Evolutionary conservation across 768 basidiomycete genomes (phyloP).

Genomic region (Auriculariales sp.): DNA sequence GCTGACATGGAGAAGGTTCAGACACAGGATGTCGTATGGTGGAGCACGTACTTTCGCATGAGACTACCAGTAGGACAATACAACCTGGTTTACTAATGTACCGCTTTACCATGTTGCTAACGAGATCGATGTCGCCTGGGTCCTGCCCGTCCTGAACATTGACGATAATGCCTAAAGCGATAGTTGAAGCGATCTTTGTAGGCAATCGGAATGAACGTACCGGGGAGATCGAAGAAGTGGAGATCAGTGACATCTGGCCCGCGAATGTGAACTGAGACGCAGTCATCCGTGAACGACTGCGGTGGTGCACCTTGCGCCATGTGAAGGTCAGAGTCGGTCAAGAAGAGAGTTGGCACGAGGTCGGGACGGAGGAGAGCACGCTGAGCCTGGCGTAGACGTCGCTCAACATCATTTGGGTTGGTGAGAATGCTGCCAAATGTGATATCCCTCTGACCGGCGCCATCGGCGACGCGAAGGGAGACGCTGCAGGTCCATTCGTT

Average conservation of each 20-base stretch:
- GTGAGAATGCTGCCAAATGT: constrained; percentile 5
- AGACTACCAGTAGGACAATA: constrained; percentile 42
- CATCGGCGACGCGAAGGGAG: constrained; percentile 17
- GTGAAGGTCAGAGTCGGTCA: constrained; percentile 6
- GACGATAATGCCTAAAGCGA: constrained; percentile 36
- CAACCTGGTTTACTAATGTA: constrained; percentile 53
- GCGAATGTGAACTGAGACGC: constrained; percentile 41
- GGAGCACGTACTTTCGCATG: constrained; percentile 44
- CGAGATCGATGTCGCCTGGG: constrained; percentile 42
- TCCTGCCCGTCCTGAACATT: constrained; percentile 36
- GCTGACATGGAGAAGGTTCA: constrained; percentile 24
- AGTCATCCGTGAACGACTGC: constrained; percentile 36
- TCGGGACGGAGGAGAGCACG: constrained; percentile 3
- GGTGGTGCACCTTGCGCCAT: neutral
- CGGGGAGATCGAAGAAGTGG: constrained; percentile 51
- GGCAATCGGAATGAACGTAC: constrained; percentile 12
- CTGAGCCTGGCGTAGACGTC: constrained; percentile 7
- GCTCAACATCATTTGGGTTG: constrained; percentile 7
- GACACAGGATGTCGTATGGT: neutral
- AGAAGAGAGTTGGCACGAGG: constrained; percentile 3
- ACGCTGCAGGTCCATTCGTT: constrained; percentile 18
- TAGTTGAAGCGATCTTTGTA: neutral
- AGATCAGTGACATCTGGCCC: constrained; percentile 46
- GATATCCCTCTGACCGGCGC: constrained; percentile 5
- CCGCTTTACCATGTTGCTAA: constrained; percentile 37